These are phyloP conservation scores for Sporothrix mexicana DNA, from an alignment of 2,329 filamentous ascomycete species.

Conservation along the genomic window DNA sequence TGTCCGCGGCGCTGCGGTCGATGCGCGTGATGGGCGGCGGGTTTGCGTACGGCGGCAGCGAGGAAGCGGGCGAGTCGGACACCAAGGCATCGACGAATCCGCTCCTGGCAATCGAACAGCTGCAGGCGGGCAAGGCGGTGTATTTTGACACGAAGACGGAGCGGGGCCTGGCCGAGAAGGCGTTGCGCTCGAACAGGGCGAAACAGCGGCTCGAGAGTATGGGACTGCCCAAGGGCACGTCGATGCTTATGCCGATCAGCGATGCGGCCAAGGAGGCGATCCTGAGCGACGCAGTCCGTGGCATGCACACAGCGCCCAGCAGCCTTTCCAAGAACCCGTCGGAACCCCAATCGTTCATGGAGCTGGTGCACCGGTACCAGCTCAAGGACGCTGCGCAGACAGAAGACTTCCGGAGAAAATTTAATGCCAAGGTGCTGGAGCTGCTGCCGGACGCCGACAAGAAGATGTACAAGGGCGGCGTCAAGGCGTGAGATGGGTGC, in stretches of 20 bases:
- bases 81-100: slow-evolving; percentile 32
- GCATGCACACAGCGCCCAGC: slow-evolving; percentile 42
- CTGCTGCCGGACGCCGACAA: slow-evolving; percentile 40
- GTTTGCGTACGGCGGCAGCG: slow-evolving; percentile 43
- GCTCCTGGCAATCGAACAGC: slow-evolving; percentile 38
- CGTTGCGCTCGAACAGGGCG: slow-evolving; percentile 31
- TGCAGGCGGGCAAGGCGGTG: slow-evolving; percentile 38
- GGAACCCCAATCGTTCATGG: slow-evolving; percentile 36
- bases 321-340: slow-evolving; percentile 23
- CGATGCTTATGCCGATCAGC: slow-evolving; percentile 34
- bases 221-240: slow-evolving; percentile 11
- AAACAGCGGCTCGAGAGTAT: neutral
- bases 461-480: slow-evolving; percentile 1
- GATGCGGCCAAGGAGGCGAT: slow-evolving; percentile 44
- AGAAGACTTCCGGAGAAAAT: slow-evolving; percentile 48
- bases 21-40: slow-evolving; percentile 50
- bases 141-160: slow-evolving; percentile 48
- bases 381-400: slow-evolving; percentile 45
- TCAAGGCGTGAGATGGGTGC: neutral
- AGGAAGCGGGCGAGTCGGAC: slow-evolving; percentile 20
- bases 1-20: slow-evolving; percentile 46
- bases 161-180: slow-evolving; percentile 34
- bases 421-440: slow-evolving; percentile 43
- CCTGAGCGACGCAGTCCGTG: slow-evolving; percentile 47
- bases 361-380: slow-evolving; percentile 47